Evolutionary conservation across 1,284 basidiomycete species (phyloP).

Genomic region (Ustilago trichophora): DNA sequence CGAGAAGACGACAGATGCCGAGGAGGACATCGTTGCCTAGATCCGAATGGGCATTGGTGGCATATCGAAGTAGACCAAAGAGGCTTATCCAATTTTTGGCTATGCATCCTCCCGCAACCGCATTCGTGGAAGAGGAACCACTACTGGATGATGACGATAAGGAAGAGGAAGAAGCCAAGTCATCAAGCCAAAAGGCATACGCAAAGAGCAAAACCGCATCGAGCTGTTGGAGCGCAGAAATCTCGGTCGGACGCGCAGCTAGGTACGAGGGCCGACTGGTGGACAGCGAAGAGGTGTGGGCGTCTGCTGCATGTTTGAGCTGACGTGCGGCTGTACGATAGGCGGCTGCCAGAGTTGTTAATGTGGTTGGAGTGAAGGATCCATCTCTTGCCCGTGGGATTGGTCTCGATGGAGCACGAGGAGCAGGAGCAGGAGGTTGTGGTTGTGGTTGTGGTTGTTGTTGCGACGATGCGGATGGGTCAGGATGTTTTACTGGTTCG

Average conservation of each 20-base stretch:
- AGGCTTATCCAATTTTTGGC: constrained; percentile 47
- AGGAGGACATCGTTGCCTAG: constrained; percentile 32
- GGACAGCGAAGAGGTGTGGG: constrained; percentile 5
- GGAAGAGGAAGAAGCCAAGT: constrained; percentile 37
- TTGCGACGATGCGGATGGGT: no score
- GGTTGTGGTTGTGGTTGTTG: no score
- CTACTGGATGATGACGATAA: no score
- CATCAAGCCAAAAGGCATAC: constrained; percentile 70
- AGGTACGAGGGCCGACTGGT: constrained; percentile 18
- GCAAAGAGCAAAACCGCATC: constrained; percentile 70
- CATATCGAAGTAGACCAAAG: constrained; percentile 44
- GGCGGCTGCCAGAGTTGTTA: constrained; percentile 5
- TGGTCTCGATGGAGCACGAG: no score
- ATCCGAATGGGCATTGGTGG: constrained; percentile 30
- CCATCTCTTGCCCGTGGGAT: no score
- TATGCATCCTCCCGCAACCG: constrained; percentile 2
- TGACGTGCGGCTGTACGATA: constrained; percentile 53
- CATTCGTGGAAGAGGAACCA: no score
- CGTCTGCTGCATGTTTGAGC: constrained; percentile 66
- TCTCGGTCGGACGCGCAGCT: constrained; percentile 40
- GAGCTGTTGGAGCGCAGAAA: constrained; percentile 68
- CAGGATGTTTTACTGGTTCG: no score
- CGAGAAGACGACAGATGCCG: constrained; percentile 47
- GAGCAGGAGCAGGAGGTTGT: no score
- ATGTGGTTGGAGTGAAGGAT: not conserved